A percentile compares a stretch with the other conserved stretches of the same genome.
phyloP scores from a whole-genome alignment of 2,329 filamentous ascomycete genomes.

The Massarina eburnea region DNA sequence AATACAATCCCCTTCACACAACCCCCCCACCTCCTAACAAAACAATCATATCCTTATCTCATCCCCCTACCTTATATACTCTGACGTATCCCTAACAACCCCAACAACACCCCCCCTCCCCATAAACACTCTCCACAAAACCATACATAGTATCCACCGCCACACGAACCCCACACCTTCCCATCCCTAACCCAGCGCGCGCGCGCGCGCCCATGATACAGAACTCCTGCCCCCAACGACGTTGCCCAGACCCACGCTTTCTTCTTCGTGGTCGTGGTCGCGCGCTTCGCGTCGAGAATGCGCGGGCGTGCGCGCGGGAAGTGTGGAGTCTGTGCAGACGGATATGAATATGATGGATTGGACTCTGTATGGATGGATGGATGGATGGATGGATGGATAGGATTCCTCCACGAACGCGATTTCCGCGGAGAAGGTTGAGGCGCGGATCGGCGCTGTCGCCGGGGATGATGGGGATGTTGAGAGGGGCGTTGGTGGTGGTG shows the following conservation, averaged over 20 bases:
- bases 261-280: constrained; percentile 71
- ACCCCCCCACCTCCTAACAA: constrained; percentile 41
- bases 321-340: constrained; percentile 63
- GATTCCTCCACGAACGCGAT: constrained; percentile 11
- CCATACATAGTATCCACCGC: constrained; percentile 61
- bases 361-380: too few species aligned
- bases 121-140: constrained; percentile 55
- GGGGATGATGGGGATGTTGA: constrained; percentile 64
- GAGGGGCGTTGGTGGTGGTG: constrained; percentile 15
- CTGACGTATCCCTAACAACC: constrained; percentile 51
- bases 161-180: constrained; percentile 64
- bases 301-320: constrained; percentile 62
- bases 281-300: constrained; percentile 58
- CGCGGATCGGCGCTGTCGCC: constrained; percentile 55
- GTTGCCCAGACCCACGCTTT: constrained; percentile 46
- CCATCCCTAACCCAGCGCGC: constrained; percentile 64
- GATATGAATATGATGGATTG: constrained; percentile 55
- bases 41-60: constrained; percentile 55
- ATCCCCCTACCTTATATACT: constrained; percentile 58
- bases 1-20: neutral
- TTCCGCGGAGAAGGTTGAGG: constrained; percentile 7
- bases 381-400: too few species aligned
- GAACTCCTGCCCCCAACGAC: constrained; percentile 50
- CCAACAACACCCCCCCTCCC: constrained; percentile 51
- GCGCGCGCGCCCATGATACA: constrained; percentile 64